Conservation (phyloP, 2,329 filamentous ascomycete genomes). For the Colletotrichum scovillei region DNA sequence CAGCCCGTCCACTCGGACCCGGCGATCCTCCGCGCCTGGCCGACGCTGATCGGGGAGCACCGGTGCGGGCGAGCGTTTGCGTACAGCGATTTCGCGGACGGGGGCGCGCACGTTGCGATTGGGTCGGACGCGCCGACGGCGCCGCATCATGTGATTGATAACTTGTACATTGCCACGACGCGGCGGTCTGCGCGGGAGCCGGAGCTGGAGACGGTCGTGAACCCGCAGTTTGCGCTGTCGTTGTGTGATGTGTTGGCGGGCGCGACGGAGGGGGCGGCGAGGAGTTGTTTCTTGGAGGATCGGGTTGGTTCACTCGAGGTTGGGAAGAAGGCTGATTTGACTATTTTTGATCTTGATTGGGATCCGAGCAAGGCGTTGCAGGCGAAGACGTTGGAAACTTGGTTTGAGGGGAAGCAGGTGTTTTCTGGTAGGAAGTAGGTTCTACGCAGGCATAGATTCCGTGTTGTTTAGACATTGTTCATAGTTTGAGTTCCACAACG, state of each 20-base stretch:
- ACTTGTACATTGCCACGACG: constrained; percentile 70
- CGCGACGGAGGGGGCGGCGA: constrained; percentile 66
- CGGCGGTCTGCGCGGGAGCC: constrained; percentile 59
- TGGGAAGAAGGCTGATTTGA: constrained; percentile 69
- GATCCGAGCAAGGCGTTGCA: constrained; percentile 57
- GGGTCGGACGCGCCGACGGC: constrained; percentile 72
- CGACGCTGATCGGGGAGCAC: constrained; percentile 63
- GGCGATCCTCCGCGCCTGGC: constrained; percentile 71
- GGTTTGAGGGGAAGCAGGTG: constrained; percentile 60
- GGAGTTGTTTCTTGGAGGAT: constrained; percentile 66
- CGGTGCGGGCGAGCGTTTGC: constrained; percentile 71
- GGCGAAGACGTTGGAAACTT: constrained; percentile 63
- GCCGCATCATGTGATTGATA: constrained; percentile 63
- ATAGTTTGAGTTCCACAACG: no score
- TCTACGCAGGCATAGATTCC: not conserved
- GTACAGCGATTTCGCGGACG: constrained; percentile 69
- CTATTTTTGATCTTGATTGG: constrained; percentile 61
- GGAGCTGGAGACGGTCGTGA: constrained; percentile 54
- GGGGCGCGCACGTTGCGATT: constrained; percentile 65
- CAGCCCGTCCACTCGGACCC: constrained; percentile 71
- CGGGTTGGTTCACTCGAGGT: constrained; percentile 63
- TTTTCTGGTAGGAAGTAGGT: constrained; percentile 38
- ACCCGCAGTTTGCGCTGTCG: constrained; percentile 64
- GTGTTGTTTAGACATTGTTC: not conserved
- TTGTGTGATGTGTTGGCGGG: constrained; percentile 65